phyloP scores from a whole-genome alignment of 2,329 filamentous ascomycete species.

The Zymoseptoria brevis region DNA sequence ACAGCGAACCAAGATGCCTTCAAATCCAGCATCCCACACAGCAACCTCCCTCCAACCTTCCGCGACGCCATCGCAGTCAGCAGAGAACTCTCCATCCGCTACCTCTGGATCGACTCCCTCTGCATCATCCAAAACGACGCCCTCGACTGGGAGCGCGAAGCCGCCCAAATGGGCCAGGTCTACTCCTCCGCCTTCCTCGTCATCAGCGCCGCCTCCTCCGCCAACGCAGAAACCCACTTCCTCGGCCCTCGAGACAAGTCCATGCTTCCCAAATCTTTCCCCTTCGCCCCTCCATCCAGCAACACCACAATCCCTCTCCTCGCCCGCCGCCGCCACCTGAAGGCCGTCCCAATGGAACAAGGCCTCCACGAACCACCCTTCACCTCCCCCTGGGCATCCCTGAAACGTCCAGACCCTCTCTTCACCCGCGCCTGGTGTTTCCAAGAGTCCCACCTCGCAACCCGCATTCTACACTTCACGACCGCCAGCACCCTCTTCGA shows the following conservation, averaged over 20 bases:
- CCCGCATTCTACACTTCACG: conserved; percentile 2
- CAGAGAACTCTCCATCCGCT: conserved; percentile 1
- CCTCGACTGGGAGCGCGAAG: conserved; percentile 6
- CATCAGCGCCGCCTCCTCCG: background rate
- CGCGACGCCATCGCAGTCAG: conserved; percentile 1
- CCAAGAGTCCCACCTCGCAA: conserved; percentile 4
- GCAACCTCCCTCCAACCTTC: background rate
- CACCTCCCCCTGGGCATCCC: conserved; percentile 1
- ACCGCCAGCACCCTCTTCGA: conserved; percentile 4
- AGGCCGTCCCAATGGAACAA: conserved; percentile 6
- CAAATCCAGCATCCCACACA: background rate
- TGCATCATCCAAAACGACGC: conserved; percentile 4
- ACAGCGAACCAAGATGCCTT: background rate
- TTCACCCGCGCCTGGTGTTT: conserved; percentile 8
- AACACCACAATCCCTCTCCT: background rate
- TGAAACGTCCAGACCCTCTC: conserved; percentile 1
- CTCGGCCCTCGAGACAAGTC: conserved; percentile 1
- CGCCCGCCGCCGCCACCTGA: background rate
- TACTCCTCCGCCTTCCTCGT: conserved; percentile 1
- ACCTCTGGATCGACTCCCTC: conserved; percentile 7
- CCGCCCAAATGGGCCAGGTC: conserved; percentile 2
- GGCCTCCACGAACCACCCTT: conserved; percentile 5
- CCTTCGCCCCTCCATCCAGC: background rate
- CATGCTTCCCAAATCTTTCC: background rate
- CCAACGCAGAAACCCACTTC: background rate